Conservation (phyloP, 2,329 filamentous ascomycete genomes). For the Cladosporium cucumerinum region DNA sequence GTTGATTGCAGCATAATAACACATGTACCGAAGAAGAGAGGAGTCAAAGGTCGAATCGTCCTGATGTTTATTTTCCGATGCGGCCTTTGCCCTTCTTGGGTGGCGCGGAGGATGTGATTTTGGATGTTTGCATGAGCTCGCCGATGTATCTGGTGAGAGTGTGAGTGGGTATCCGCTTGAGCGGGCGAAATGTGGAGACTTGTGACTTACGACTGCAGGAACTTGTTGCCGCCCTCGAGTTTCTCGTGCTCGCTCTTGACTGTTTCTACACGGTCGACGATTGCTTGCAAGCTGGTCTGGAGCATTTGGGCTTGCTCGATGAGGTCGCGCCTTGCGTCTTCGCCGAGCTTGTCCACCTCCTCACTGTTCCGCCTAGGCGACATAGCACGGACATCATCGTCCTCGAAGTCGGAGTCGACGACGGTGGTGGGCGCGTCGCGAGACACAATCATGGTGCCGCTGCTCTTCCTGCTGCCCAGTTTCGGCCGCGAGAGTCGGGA, state of each 20-base stretch:
- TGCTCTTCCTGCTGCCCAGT: slow-evolving; percentile 69
- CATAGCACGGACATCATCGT: slow-evolving; percentile 90
- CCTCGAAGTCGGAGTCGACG: slow-evolving; percentile 70
- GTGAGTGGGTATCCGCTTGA: slow-evolving; percentile 5
- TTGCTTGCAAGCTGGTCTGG: slow-evolving; percentile 82
- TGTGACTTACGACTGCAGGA: slow-evolving; percentile 65
- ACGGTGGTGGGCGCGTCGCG: slow-evolving; percentile 55
- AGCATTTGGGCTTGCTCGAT: slow-evolving; percentile 79
- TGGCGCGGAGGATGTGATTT: slow-evolving; percentile 54
- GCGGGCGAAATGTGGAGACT: not conserved
- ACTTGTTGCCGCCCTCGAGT: slow-evolving; percentile 93
- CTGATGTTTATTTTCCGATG: slow-evolving; percentile 29
- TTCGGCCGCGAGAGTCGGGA: slow-evolving; percentile 52
- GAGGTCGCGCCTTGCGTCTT: slow-evolving; percentile 67
- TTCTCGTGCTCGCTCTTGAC: slow-evolving; percentile 95
- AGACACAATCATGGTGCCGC: slow-evolving; percentile 75
- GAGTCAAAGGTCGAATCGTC: slow-evolving; percentile 15
- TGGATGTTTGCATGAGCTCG: slow-evolving; percentile 78
- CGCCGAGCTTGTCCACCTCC: slow-evolving; percentile 82
- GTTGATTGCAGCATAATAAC: slow-evolving; percentile 10
- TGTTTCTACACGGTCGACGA: slow-evolving; percentile 90
- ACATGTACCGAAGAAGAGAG: slow-evolving; percentile 12
- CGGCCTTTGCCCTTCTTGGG: slow-evolving; percentile 46
- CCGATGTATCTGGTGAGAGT: slow-evolving; percentile 74
- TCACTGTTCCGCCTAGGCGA: slow-evolving; percentile 87